Evolutionary conservation across 192 early-diverging fungal species (phyloP).

Genomic region (Coemansia sp.): DNA sequence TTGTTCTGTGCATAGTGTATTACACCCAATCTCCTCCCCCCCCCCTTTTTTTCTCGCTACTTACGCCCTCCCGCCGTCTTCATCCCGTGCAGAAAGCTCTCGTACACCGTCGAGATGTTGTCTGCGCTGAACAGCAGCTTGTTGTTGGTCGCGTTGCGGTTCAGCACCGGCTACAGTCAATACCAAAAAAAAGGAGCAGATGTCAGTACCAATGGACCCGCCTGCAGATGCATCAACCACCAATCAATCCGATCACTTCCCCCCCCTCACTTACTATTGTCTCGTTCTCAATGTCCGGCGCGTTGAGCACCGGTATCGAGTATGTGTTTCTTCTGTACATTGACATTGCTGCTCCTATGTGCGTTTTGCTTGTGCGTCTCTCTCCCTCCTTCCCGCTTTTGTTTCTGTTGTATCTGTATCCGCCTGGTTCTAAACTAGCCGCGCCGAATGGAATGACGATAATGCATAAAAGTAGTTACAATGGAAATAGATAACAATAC

Average conservation of each 20-base stretch:
- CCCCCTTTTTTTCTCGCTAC: background rate
- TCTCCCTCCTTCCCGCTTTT: no score
- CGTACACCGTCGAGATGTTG: conserved; percentile 66
- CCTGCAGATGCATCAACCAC: background rate
- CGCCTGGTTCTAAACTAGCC: no score
- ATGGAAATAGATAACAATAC: no score
- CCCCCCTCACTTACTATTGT: conserved; percentile 41
- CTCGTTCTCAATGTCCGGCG: conserved; percentile 45
- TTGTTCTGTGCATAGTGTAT: no score
- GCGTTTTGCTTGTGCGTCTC: no score
- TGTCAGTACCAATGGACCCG: background rate
- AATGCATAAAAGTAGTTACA: no score
- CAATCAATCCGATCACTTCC: no score
- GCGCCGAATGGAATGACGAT: no score
- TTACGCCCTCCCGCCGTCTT: conserved; percentile 62
- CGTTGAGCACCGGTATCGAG: conserved; percentile 42
- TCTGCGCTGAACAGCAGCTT: conserved; percentile 61
- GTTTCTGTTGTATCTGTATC: no score
- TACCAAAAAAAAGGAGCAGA: background rate
- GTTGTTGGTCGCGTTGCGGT: conserved; percentile 41
- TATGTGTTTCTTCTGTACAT: conserved; percentile 44
- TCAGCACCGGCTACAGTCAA: conserved; percentile 53
- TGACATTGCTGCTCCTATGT: background rate
- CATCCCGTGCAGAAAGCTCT: conserved; percentile 74
- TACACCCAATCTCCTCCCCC: no score